phyloP scores from a whole-genome alignment of 192 early-diverging fungal species.

The Coemansia sp. region DNA sequence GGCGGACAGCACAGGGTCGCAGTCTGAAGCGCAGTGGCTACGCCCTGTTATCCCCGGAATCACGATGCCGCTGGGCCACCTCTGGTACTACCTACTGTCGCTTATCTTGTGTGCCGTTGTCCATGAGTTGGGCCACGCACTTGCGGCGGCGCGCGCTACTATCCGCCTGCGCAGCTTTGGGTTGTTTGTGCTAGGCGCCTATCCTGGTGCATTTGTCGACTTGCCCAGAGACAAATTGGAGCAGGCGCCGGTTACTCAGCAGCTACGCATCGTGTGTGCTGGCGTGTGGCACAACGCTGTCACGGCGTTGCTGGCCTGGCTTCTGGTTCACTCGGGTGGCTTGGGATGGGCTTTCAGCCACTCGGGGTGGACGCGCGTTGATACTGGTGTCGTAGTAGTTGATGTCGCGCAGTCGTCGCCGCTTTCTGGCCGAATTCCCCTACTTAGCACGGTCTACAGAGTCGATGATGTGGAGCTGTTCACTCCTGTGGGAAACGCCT shows the following conservation, averaged over 20 bases:
- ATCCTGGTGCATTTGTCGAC: slow-evolving; percentile 45
- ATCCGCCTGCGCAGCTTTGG: slow-evolving; percentile 22
- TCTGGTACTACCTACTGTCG: slow-evolving; percentile 32
- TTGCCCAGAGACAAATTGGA: slow-evolving; percentile 28
- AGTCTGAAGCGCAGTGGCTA: neutral
- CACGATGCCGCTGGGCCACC: slow-evolving; percentile 34
- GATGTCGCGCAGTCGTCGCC: slow-evolving; percentile 25
- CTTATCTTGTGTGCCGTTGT: slow-evolving; percentile 20
- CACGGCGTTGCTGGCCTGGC: slow-evolving; percentile 18
- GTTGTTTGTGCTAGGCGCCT: slow-evolving; percentile 33
- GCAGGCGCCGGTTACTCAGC: neutral
- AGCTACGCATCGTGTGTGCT: slow-evolving; percentile 35
- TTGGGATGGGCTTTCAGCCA: slow-evolving; percentile 9
- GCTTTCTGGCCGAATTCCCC: slow-evolving; percentile 21
- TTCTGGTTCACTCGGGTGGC: slow-evolving; percentile 25
- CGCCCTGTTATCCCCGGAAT: slow-evolving; percentile 41
- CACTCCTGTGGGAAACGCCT: neutral
- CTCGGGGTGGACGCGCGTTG: slow-evolving; percentile 14
- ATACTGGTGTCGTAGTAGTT: slow-evolving; percentile 26
- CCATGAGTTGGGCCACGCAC: slow-evolving; percentile 45
- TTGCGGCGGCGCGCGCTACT: slow-evolving; percentile 22
- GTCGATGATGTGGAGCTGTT: slow-evolving; percentile 34
- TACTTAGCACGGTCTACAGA: slow-evolving; percentile 21
- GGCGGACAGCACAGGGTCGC: slow-evolving; percentile 9
- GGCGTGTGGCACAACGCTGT: slow-evolving; percentile 51